These are phyloP conservation scores for Tausonia pullulans DNA, from an alignment of 1,284 basidiomycete species.

Conservation along the genomic window DNA sequence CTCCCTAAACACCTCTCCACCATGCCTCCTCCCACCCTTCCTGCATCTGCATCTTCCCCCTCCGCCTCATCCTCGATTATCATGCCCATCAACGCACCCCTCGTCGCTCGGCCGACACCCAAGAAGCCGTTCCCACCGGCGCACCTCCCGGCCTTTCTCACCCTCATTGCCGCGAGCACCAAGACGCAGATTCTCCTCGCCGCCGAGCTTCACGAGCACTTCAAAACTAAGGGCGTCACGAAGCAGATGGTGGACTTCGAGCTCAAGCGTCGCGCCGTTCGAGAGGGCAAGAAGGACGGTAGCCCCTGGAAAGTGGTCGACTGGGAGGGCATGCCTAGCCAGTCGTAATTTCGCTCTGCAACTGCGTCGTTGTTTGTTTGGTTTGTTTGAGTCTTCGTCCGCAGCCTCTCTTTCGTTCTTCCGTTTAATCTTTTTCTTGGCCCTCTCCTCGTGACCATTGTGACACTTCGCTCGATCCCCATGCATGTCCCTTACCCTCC, in stretches of 20 bases:
- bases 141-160: conserved; percentile 45
- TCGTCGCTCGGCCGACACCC: not conserved
- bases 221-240: conserved; percentile 54
- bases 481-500: conserved; percentile 26
- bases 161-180: conserved; percentile 47
- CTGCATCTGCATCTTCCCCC: not conserved
- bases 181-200: conserved; percentile 52
- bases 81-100: not conserved
- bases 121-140: conserved; percentile 48
- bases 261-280: conserved; percentile 58
- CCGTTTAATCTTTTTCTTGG: not conserved
- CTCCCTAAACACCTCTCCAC: conserved; percentile 25
- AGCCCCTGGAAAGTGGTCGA: conserved; percentile 53
- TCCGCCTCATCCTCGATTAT: not conserved
- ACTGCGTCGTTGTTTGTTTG: no score
- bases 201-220: conserved; percentile 56
- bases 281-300: conserved; percentile 50
- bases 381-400: not conserved
- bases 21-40: conserved; percentile 7
- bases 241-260: conserved; percentile 72
- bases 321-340: conserved; percentile 19
- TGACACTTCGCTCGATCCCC: not conserved
- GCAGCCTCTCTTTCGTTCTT: not conserved
- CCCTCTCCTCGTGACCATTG: not conserved
- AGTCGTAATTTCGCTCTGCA: not conserved